Evolutionary conservation across 2,329 filamentous ascomycete species (phyloP), one percentile per base, ranked within the genome.

Genomic region (Lasiodiplodia sp.): DNA sequence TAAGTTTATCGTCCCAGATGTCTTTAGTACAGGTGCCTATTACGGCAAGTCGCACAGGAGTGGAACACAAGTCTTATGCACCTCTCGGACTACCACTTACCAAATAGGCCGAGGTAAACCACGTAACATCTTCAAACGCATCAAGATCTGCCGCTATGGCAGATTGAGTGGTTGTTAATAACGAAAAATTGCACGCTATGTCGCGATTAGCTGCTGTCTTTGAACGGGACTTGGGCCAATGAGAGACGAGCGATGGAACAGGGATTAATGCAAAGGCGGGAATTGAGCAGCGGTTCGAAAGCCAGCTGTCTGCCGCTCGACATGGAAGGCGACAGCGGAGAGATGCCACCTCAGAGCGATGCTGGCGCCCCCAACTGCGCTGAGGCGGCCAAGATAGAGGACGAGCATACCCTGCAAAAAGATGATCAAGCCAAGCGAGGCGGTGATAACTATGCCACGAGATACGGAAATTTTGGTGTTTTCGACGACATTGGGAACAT

Each of bases 61-160:
- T 34, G 16, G 52, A 34, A n/a, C 16, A 44, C 31, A 10, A 34
- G 31, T 2, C 31, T 34, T 34, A 10, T 44, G 40, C 16, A 44
- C 40, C 2, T 44, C 40, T 18, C 40, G 5, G 40, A 7, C 16
- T 18, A 44, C 40, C 16, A 18, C 18, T 44, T 14, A 68, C 77
- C 16, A 96, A 84, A 76, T 93, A 96, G 2, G 90, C 85, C 38
- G 91, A 92, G 8, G 91, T 93, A 76, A 96, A 93, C 92, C 92
- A 96, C 78, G 88, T 91, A 44, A 89, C 89, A 67, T 88, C 83
- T 68, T 89, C 88, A 74, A 93, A 94, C 1, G 91, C 88, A 78
- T 92, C 85, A 2, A 96, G 83, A 71, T 95, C 92, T 8, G 86
- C 86, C 2, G 92, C 92, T 71, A 96, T 92, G 62, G 85, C 84